Conservation (phyloP, 2,329 filamentous ascomycete species). For the Paracoccidioides brasiliensis region DNA sequence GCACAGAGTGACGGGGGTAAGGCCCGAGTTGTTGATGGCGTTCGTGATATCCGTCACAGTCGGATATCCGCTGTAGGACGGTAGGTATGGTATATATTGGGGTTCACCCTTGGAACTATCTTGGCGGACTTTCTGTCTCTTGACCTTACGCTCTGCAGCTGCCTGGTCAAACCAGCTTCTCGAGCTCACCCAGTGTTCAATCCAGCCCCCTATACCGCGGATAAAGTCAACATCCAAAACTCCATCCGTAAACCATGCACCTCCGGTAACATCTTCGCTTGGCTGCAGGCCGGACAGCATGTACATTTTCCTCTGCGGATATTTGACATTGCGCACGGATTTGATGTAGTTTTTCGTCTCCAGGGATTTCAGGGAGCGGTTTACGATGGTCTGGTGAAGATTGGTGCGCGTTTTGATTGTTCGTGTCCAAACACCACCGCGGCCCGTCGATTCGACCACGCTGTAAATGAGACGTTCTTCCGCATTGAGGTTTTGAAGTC, state of each 20-base stretch:
- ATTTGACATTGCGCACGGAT: slow-evolving; percentile 82
- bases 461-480: slow-evolving; percentile 80
- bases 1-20: slow-evolving; percentile 56
- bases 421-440: slow-evolving; percentile 82
- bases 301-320: slow-evolving; percentile 87
- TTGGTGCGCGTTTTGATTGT: slow-evolving; percentile 67
- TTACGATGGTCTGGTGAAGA: slow-evolving; percentile 71
- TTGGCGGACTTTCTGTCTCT: slow-evolving; percentile 26
- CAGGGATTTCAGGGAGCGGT: slow-evolving; percentile 69
- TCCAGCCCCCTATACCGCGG: slow-evolving; percentile 56
- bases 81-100: slow-evolving; percentile 39
- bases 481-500: slow-evolving; percentile 37
- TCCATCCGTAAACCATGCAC: slow-evolving; percentile 87
- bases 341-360: slow-evolving; percentile 72
- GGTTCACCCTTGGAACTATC: slow-evolving; percentile 17
- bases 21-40: slow-evolving; percentile 53
- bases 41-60: slow-evolving; percentile 66
- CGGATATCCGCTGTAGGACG: slow-evolving; percentile 65
- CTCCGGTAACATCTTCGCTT: slow-evolving; percentile 80
- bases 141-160: slow-evolving; percentile 24
- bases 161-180: slow-evolving; percentile 54
- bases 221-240: slow-evolving; percentile 84
- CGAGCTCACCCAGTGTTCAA: slow-evolving; percentile 60
- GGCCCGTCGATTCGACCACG: slow-evolving; percentile 72
- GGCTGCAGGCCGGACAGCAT: slow-evolving; percentile 77